Evolutionary conservation across 192 early-diverging fungal genomes (phyloP).

Genomic region (Backusella morwellensis): DNA sequence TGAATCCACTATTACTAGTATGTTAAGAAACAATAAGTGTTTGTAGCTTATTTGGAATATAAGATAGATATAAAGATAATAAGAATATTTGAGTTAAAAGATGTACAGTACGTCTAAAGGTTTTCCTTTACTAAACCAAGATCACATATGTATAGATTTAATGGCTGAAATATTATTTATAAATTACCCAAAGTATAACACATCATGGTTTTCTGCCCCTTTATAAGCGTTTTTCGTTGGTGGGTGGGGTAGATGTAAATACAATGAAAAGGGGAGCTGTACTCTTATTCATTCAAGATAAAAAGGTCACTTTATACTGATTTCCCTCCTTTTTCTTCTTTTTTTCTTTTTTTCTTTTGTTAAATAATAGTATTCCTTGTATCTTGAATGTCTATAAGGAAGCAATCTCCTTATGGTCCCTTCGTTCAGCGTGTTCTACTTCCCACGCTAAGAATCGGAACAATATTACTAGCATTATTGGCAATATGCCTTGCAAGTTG

Average conservation of each 20-base stretch:
- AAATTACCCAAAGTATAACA: neutral
- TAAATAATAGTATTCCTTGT: neutral
- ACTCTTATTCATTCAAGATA: neutral
- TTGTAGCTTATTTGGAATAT: too few species aligned
- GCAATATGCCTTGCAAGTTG: conserved; percentile 8
- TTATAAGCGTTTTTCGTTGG: neutral
- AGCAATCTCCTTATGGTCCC: conserved; percentile 11
- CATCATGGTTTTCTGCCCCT: neutral
- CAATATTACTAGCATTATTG: neutral
- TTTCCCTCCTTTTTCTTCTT: neutral
- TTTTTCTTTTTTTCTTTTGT: neutral
- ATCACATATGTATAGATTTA: too few species aligned
- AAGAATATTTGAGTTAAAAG: too few species aligned
- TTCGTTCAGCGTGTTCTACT: neutral
- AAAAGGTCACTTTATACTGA: neutral
- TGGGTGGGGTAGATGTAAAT: neutral
- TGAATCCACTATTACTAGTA: too few species aligned
- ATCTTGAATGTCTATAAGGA: conserved; percentile 7
- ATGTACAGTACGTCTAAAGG: too few species aligned
- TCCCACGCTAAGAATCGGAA: conserved; percentile 2
- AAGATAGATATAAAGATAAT: too few species aligned
- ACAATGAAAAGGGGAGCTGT: neutral
- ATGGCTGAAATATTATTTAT: neutral
- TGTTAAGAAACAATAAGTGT: too few species aligned
- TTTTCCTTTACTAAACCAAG: too few species aligned